Evolutionary conservation across 352 stramenopile genomes (phyloP), one percentile per base, ranked within the genome.

Genomic region (Globisporangium canariense): DNA sequence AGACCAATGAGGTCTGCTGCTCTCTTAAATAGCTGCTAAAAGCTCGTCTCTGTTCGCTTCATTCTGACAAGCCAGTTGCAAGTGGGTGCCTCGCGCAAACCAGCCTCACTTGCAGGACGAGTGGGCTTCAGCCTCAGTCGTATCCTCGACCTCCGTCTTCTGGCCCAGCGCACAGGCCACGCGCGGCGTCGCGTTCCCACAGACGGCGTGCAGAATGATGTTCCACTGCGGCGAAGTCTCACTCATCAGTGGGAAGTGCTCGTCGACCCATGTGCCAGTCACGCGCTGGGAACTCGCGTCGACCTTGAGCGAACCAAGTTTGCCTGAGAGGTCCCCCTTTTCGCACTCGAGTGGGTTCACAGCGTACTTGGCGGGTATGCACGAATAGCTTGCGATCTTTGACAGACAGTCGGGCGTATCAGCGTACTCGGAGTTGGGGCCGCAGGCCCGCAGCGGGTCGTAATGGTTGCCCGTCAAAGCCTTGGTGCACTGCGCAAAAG

Each of bases 301-400:
- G 20, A 65, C 63, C 60, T 71, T 72, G 51, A 88, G 66, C 25
- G 58, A 40, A 28, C 78, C 78, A 38, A 82, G 61, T 60, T 88
- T 89, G 55, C 78, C 77, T 2, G 76, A 66, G 45, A 89, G 60
- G 38, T 89, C 78, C 0, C 80, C 81, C 28, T 86, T 86, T 60
- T 88, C 81, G 47, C 81, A 90, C 10, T 74, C 67, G 0, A 70
- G 55, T 8, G 76, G 69, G 62, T 86, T 56, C 1, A 61, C 53
- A 2, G 41, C 45, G 65, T 88, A 87, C 7, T 53, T 68, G n/a
- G 66, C 50, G 0, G 68, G 67, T 5, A 65, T 85, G 65, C 81
- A 89, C 20, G 53, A 57, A 61, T 88, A 88, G 32, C 56, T 30
- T 2, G 75, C 59, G 8, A 65, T 79, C 58, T 81, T 75, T 36